Evolutionary conservation across 2,329 filamentous ascomycete species (phyloP).

Genomic region (Nigrospora oryzae): DNA sequence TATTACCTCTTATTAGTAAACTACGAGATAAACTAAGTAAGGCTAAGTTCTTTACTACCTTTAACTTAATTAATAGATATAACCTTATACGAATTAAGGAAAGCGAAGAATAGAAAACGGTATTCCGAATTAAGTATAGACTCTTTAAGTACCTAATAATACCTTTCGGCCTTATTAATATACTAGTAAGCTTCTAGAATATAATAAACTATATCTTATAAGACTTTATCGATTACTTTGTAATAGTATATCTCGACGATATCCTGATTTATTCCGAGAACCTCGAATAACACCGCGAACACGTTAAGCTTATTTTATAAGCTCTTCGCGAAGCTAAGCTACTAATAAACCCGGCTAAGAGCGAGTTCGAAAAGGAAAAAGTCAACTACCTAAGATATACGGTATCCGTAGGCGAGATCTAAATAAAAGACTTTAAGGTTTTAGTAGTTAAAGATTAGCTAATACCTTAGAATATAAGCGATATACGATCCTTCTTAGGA

Average conservation of each 20-base stretch:
- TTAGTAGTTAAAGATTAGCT: conserved; percentile 14
- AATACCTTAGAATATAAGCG: conserved; percentile 8
- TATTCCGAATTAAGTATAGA: conserved; percentile 14
- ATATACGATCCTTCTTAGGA: conserved; percentile 18
- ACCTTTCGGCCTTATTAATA: conserved; percentile 14
- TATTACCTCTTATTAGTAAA: conserved; percentile 12
- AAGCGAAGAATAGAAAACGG: conserved; percentile 15
- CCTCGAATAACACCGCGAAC: conserved; percentile 12
- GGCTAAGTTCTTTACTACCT: conserved; percentile 5
- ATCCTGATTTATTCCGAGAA: conserved; percentile 16
- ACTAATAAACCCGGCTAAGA: conserved; percentile 17
- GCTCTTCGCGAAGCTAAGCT: background rate
- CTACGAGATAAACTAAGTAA: conserved; percentile 8
- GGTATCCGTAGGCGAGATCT: conserved; percentile 14
- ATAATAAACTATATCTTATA: conserved; percentile 7
- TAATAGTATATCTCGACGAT: conserved; percentile 11
- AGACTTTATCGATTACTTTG: background rate
- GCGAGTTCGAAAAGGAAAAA: conserved; percentile 16
- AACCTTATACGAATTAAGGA: conserved; percentile 8
- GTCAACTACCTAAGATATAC: conserved; percentile 21
- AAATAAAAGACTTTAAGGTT: conserved; percentile 16
- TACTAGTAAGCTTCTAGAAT: conserved; percentile 5
- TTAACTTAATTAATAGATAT: conserved; percentile 6
- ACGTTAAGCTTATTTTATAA: conserved; percentile 13
- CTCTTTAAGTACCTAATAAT: conserved; percentile 19